These are phyloP conservation scores for Aegilops longissima DNA, from an alignment of 176 grass and related monocot genomes.

Conservation along the genomic window DNA sequence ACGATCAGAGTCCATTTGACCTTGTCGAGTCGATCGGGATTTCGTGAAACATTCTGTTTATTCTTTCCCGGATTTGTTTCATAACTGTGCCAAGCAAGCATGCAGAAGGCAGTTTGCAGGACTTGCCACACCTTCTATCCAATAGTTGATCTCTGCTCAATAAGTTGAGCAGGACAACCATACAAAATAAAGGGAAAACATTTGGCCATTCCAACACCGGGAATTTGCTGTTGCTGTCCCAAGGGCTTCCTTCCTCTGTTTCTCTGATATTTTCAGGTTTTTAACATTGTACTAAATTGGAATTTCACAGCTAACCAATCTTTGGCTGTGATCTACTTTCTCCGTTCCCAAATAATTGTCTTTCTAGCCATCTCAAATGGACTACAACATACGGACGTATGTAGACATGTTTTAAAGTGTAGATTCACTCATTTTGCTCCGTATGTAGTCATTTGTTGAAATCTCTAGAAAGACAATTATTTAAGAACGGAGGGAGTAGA, in stretches of 20 bases:
- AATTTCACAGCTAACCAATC: background rate
- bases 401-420: no score
- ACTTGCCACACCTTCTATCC: background rate
- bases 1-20: slow-evolving; percentile 22
- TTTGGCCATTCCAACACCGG: background rate
- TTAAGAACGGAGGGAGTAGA: no score
- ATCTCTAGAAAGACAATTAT: no score
- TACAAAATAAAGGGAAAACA: slow-evolving; percentile 18
- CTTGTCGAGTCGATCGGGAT: background rate
- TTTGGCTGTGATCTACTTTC: background rate
- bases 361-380: no score
- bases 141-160: slow-evolving; percentile 18
- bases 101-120: slow-evolving; percentile 11
- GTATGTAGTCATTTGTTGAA: no score
- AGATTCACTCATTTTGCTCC: no score
- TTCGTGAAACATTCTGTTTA: background rate
- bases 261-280: background rate
- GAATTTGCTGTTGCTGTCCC: background rate
- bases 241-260: background rate
- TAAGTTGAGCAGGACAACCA: slow-evolving; percentile 20
- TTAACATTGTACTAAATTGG: background rate
- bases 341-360: no score
- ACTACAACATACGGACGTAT: no score
- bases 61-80: slow-evolving; percentile 38
- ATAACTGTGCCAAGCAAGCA: background rate